Evolutionary conservation across 2,329 filamentous ascomycete species (phyloP).

Genomic region (Fusarium ramigenum): DNA sequence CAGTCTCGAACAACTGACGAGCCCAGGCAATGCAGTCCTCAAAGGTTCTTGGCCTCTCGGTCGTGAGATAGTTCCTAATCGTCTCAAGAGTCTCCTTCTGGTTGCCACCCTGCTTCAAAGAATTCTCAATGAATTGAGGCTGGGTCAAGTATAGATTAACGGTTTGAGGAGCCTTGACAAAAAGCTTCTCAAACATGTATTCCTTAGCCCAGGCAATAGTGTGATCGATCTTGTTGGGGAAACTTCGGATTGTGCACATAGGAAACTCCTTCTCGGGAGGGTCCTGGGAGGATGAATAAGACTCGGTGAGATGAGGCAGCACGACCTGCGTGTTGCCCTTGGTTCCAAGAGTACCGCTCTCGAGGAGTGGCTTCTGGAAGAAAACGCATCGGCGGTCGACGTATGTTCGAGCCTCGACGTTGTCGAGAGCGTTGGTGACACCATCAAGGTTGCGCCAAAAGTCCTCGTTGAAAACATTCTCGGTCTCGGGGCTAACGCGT

Average conservation of each 20-base stretch:
- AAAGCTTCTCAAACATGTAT: conserved; percentile 87
- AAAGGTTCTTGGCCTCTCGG: conserved; percentile 89
- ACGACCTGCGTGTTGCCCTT: conserved; percentile 99
- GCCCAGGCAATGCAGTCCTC: conserved; percentile 98
- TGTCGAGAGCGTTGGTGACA: conserved; percentile 97
- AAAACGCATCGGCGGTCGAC: conserved; percentile 97
- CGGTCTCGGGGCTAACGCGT: conserved; percentile 89
- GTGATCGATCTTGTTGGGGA: conserved; percentile 98
- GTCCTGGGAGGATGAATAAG: conserved; percentile 94
- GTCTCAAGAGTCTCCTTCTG: conserved; percentile 94
- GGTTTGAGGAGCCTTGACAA: conserved; percentile 91
- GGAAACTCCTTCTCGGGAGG: conserved; percentile 98
- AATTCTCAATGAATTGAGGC: conserved; percentile 86
- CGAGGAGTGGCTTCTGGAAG: conserved; percentile 95
- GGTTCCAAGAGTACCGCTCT: conserved; percentile 97
- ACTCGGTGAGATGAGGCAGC: conserved; percentile 90
- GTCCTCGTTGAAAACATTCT: conserved; percentile 90
- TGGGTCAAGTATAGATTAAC: conserved; percentile 94
- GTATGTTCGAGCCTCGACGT: conserved; percentile 95
- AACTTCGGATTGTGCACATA: conserved; percentile 97
- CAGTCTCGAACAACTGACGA: conserved; percentile 90
- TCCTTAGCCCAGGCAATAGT: conserved; percentile 98
- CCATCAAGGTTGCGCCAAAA: conserved; percentile 91
- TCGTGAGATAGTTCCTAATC: conserved; percentile 88
- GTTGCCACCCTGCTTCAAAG: conserved; percentile 91